Evolutionary conservation across 2,329 filamentous ascomycete genomes (phyloP).

Genomic region (Ambrosiella beaveri): DNA sequence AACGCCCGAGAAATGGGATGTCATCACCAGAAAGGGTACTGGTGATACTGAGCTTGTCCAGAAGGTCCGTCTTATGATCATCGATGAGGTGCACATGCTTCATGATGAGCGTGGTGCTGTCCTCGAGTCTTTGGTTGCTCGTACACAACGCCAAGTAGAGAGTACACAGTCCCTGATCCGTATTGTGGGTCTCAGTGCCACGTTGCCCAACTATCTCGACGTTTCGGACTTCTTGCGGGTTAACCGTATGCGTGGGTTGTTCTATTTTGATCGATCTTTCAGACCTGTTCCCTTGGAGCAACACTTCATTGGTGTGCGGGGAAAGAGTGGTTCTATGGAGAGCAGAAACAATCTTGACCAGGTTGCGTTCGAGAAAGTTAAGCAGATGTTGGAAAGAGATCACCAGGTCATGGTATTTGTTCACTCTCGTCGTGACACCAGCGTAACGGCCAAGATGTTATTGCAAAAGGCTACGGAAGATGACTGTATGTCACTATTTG

Average conservation of each 20-base stretch:
- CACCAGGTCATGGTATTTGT: constrained; percentile 99
- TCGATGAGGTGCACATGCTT: constrained; percentile 98
- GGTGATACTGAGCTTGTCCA: constrained; percentile 96
- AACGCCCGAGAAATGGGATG: constrained; percentile 98
- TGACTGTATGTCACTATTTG: constrained; percentile 63
- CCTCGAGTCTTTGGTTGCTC: constrained; percentile 83
- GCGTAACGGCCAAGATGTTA: constrained; percentile 70
- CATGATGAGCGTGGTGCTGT: constrained; percentile 95
- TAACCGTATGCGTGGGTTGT: constrained; percentile 78
- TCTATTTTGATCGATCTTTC: constrained; percentile 95
- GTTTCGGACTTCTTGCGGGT: constrained; percentile 95
- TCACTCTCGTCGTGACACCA: constrained; percentile 86
- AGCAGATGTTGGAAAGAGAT: constrained; percentile 75
- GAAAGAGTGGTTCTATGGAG: constrained; percentile 64
- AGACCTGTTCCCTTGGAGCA: constrained; percentile 90
- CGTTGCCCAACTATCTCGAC: constrained; percentile 88
- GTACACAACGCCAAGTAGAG: constrained; percentile 91
- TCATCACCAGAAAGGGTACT: constrained; percentile 90
- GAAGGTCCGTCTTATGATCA: constrained; percentile 88
- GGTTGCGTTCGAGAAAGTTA: constrained; percentile 83
- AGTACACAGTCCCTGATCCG: constrained; percentile 95
- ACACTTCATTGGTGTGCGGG: constrained; percentile 91
- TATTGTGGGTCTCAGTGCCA: constrained; percentile 88
- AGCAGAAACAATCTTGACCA: constrained; percentile 79
- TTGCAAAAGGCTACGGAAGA: constrained; percentile 75